A percentile compares a stretch with the other conserved stretches of the same genome.
These are phyloP conservation scores for Phoma herbarum DNA, from an alignment of 2,329 filamentous ascomycete species.

Conservation along the genomic window DNA sequence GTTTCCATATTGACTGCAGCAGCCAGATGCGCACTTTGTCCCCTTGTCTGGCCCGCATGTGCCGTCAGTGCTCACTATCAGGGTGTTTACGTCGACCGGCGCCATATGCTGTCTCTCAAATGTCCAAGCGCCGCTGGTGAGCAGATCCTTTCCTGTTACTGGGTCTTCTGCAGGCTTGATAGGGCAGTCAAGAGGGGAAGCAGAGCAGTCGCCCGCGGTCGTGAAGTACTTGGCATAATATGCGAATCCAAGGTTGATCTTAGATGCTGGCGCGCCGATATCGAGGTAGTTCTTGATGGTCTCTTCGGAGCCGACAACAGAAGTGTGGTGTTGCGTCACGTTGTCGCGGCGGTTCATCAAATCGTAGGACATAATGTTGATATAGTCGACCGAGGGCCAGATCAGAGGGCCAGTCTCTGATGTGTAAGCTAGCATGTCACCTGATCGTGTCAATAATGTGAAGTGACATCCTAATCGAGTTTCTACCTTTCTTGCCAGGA, in stretches of 20 bases:
- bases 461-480: accelerated
- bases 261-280: slow-evolving; percentile 63
- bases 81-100: slow-evolving; percentile 24
- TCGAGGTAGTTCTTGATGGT: slow-evolving; percentile 67
- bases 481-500: slow-evolving; percentile 55
- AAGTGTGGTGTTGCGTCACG: slow-evolving; percentile 70
- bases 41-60: slow-evolving; percentile 44
- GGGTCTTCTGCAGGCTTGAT: slow-evolving; percentile 68
- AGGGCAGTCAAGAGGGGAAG: slow-evolving; percentile 65
- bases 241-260: slow-evolving; percentile 72
- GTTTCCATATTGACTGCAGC: slow-evolving; percentile 47
- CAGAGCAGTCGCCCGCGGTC: slow-evolving; percentile 56
- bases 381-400: slow-evolving; percentile 68
- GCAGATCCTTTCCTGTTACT: slow-evolving; percentile 66
- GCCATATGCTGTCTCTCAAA: slow-evolving; percentile 44
- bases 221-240: slow-evolving; percentile 76
- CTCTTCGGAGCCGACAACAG: slow-evolving; percentile 64
- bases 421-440: slow-evolving; percentile 75
- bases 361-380: slow-evolving; percentile 78
- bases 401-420: slow-evolving; percentile 65
- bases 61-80: slow-evolving; percentile 37
- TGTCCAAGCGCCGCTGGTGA: slow-evolving; percentile 66
- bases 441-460: slow-evolving; percentile 35
- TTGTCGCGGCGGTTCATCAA: slow-evolving; percentile 74
- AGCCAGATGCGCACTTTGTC: slow-evolving; percentile 39